phyloP scores from a whole-genome alignment of 805 yeast species.

The Spathaspora boniae region DNA sequence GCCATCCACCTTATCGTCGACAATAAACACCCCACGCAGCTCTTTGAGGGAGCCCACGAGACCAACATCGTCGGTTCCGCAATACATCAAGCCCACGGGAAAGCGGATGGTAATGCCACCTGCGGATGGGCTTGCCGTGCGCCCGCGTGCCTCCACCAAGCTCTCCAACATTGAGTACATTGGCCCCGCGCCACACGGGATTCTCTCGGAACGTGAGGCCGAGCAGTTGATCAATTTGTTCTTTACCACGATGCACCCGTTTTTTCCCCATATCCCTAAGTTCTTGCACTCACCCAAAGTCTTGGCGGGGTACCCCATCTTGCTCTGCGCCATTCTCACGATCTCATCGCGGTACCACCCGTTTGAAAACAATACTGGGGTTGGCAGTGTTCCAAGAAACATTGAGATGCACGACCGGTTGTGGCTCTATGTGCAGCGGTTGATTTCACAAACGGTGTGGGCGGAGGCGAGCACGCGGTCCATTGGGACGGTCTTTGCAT shows the following conservation, averaged over 20 bases:
- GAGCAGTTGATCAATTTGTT: slow-evolving; percentile 54
- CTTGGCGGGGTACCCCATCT: slow-evolving; percentile 74
- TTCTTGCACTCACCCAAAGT: slow-evolving; percentile 64
- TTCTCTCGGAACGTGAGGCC: slow-evolving; percentile 64
- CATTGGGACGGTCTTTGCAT: slow-evolving; percentile 82
- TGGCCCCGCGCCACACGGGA: slow-evolving; percentile 43
- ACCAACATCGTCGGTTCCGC: slow-evolving; percentile 14
- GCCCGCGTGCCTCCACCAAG: slow-evolving; percentile 46
- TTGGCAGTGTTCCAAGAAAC: slow-evolving; percentile 39
- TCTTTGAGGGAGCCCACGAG: not conserved
- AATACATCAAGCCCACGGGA: slow-evolving; percentile 16
- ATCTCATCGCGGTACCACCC: slow-evolving; percentile 76
- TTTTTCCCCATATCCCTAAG: slow-evolving; percentile 80
- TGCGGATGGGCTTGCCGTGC: slow-evolving; percentile 36
- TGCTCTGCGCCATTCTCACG: slow-evolving; percentile 77
- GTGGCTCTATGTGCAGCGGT: slow-evolving; percentile 80
- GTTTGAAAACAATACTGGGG: slow-evolving; percentile 36
- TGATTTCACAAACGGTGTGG: slow-evolving; percentile 87
- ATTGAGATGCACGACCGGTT: slow-evolving; percentile 70
- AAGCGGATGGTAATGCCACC: slow-evolving; percentile 42
- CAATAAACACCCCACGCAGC: too few species aligned
- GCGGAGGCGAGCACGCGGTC: slow-evolving; percentile 88
- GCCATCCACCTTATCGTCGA: too few species aligned
- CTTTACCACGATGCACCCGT: slow-evolving; percentile 81
- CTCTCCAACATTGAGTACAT: slow-evolving; percentile 65